Conservation (phyloP, 208 protist species). For the Acanthamoeba culbertsoni region DNA sequence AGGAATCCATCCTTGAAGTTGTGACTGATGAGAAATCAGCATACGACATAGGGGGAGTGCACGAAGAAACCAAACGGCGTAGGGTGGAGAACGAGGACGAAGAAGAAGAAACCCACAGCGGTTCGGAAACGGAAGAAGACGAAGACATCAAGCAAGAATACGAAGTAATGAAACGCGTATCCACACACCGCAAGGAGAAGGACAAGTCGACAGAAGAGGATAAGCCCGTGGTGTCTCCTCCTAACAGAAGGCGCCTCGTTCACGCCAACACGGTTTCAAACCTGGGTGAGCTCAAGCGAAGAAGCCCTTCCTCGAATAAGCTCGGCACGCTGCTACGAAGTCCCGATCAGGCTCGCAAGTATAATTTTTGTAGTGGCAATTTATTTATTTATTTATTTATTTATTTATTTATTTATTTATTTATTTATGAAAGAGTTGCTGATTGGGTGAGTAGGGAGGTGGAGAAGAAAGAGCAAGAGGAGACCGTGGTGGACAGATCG, state of each 20-base stretch:
- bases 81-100: background rate
- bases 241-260: background rate
- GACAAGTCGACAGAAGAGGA: background rate
- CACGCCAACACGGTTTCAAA: conserved; percentile 43
- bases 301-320: background rate
- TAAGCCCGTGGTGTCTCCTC: background rate
- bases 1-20: background rate
- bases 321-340: background rate
- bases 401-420: background rate
- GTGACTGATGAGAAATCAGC: background rate
- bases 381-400: no score
- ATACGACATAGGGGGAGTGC: background rate
- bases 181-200: background rate
- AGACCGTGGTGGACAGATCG: background rate
- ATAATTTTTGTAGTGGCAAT: no score
- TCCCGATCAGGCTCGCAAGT: background rate
- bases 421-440: background rate
- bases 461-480: background rate
- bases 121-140: background rate
- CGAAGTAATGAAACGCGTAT: background rate
- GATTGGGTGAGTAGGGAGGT: background rate
- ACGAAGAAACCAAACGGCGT: background rate
- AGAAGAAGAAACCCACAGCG: background rate
- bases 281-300: conserved; percentile 12
- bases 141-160: background rate